Conservation (phyloP, 2,329 filamentous ascomycete species). For the Fusarium sp. region DNA sequence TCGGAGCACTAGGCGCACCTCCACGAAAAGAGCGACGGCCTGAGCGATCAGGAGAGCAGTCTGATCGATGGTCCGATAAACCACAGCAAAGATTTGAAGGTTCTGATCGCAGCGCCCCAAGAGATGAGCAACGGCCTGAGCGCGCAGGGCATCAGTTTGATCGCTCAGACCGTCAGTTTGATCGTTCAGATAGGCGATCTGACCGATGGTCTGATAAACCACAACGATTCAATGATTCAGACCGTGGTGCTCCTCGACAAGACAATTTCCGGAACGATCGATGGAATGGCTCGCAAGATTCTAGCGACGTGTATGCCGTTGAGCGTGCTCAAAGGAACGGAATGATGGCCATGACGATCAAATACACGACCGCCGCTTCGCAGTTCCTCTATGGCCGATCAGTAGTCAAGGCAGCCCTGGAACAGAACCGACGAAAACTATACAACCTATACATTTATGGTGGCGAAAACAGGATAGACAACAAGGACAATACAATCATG, state of each 20-base stretch:
- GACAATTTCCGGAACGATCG: constrained; percentile 15
- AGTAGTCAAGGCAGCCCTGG: constrained; percentile 82
- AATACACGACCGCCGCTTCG: constrained; percentile 84
- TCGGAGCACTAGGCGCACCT: neutral
- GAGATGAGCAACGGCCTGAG: neutral
- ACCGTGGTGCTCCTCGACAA: constrained; percentile 15
- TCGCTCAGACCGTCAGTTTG: neutral
- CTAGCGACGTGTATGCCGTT: constrained; percentile 1
- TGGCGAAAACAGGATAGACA: constrained; percentile 65
- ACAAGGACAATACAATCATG: constrained; percentile 58
- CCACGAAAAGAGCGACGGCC: constrained; percentile 5
- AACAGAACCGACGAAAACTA: constrained; percentile 72
- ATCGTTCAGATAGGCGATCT: neutral
- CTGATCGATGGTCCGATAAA: neutral
- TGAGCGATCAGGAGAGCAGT: constrained; percentile 3
- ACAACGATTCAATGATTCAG: constrained; percentile 12
- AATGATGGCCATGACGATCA: constrained; percentile 53
- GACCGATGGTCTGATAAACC: constrained; percentile 10
- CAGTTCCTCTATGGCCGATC: constrained; percentile 91
- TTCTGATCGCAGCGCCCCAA: neutral
- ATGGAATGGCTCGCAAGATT: constrained; percentile 17
- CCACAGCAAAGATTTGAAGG: neutral
- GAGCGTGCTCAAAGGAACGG: constrained; percentile 44
- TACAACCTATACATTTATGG: constrained; percentile 86
- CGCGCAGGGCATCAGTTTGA: neutral